These are phyloP conservation scores for Psilocybe azurescens DNA, from an alignment of 768 basidiomycete species.

Conservation along the genomic window DNA sequence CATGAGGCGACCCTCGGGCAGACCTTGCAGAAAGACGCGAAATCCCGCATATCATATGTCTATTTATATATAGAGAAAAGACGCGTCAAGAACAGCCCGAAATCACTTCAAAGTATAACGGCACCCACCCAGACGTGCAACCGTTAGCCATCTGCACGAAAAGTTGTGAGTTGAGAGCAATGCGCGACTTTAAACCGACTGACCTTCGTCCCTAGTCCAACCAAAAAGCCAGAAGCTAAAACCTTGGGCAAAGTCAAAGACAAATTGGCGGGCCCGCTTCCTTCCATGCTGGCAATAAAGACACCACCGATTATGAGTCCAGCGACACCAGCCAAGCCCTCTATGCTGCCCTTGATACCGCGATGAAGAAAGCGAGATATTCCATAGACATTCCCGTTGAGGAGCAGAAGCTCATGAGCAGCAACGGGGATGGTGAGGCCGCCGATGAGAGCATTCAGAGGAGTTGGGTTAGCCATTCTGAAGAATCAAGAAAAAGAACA, in stretches of 20 bases:
- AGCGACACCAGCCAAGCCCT: constrained; percentile 43
- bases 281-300: constrained; percentile 45
- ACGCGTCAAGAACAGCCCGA: not conserved
- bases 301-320: constrained; percentile 58
- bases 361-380: constrained; percentile 67
- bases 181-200: not conserved
- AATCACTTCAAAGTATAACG: not conserved
- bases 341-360: constrained; percentile 47
- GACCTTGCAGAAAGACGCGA: constrained; percentile 62
- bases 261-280: constrained; percentile 32
- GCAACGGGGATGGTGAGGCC: constrained; percentile 58
- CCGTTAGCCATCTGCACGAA: constrained; percentile 56
- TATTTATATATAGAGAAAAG: constrained; percentile 25
- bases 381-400: constrained; percentile 63
- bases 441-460: constrained; percentile 59
- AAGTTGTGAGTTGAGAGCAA: constrained; percentile 1
- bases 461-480: constrained; percentile 46
- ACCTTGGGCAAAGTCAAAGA: constrained; percentile 33
- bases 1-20: constrained; percentile 15
- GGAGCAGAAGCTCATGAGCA: constrained; percentile 53
- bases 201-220: constrained; percentile 65
- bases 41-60: constrained; percentile 69
- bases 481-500: constrained; percentile 6
- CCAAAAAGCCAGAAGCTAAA: constrained; percentile 56
- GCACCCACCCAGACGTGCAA: constrained; percentile 64